Base-by-base conservation (phyloP, 495 filamentous ascomycete genomes). In the Xylaria palmicola region DNA sequence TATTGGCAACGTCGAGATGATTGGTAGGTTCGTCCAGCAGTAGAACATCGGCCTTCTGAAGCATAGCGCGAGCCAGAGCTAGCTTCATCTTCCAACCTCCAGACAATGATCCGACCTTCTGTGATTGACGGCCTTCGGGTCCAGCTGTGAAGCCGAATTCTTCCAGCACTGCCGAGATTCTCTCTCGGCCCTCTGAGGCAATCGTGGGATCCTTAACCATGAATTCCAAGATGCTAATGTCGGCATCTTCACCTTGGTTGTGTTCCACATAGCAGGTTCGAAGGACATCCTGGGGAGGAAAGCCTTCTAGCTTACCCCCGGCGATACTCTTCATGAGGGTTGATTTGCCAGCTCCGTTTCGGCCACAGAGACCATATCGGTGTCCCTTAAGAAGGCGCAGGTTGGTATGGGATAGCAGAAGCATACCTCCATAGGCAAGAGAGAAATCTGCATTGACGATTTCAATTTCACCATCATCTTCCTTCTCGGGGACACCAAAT, bases 71-170 rank as follows among this genome's bases (percentile, higher is more conserved):
- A 53, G 95, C 94, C 66, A 99, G 81, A 58, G 94, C 94, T 56
- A 99, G 79, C 86, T 99, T 99, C 94, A 99, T 99, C 85, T 99
- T 98, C 94, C 94, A 99, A 69, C 94, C 94, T 73, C 94, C 94
- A n/a, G 94, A 99, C 19, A 98, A 80, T 27, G 93, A 96, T 60
- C 94, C 93, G 56, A 98, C 95, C 50, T 84, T 88, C 70, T 95
- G 88, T 30, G 85, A 81, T 72, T 97, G 93, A 27, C 89, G 86
- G 59, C 94, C 95, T 63, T 94, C 88, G 0, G 91, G 91, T 9
- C 93, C 93, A 64, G 90, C 75, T 3, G 90, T 93, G 77, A 99
- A 98, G 36, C 94, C 94, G 69, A 99, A 92, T 70, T 96, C 92
- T 57, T 87, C 82, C 51, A 99, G 76, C 51, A 97, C 92, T 51